Evolutionary conservation across 495 filamentous ascomycete genomes (phyloP), one percentile per base, ranked within the genome.

Genomic region (Emericellopsis terricola): DNA sequence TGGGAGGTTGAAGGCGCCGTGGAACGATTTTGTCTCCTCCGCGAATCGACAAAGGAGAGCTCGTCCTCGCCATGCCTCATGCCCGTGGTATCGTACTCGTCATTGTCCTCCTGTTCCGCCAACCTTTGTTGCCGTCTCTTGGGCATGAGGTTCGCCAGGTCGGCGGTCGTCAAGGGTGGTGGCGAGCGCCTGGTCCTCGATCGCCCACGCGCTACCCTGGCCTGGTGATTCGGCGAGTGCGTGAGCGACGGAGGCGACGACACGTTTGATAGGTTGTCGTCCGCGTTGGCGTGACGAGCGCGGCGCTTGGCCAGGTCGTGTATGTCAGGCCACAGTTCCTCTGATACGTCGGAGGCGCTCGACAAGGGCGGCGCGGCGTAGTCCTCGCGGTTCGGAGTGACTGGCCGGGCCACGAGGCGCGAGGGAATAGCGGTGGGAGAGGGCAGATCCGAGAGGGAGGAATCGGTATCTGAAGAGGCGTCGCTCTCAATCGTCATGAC

Each of bases 161-260:
- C 55, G 2, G 53, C 58, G 7, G 62, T 64, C 2, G 51, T 58
- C 13, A 59, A 19, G 28, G 58, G 53, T 3, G 37, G 44, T 5
- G 45, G 33, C 5, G 46, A 27, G 39, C 42, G 34, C 34, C 44
- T 27, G 39, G 39, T 32, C 38, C 46, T 15, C 37, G 37, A 16
- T 43, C 49, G 9, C 21, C 41, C 24, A 31, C 40, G 38, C 23
- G 53, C 33, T 40, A 47, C 20, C 3, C 17, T 30, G 33, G 38
- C 24, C 1, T 41, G 24, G 38, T 56, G 62, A 35, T 64, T 62
- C 2, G 62, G 62, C 2, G 62, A 66, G 39, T 66, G 60, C 8
- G 62, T 66, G 0, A 66, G 52, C 2, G 62, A 66, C 3, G 62
- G 62, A 0, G 60, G 62, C 9, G 62, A 66, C 1, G 62, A 66